These are phyloP conservation scores for Emergomyces africanus DNA, from an alignment of 2,329 filamentous ascomycete species.

Conservation along the genomic window DNA sequence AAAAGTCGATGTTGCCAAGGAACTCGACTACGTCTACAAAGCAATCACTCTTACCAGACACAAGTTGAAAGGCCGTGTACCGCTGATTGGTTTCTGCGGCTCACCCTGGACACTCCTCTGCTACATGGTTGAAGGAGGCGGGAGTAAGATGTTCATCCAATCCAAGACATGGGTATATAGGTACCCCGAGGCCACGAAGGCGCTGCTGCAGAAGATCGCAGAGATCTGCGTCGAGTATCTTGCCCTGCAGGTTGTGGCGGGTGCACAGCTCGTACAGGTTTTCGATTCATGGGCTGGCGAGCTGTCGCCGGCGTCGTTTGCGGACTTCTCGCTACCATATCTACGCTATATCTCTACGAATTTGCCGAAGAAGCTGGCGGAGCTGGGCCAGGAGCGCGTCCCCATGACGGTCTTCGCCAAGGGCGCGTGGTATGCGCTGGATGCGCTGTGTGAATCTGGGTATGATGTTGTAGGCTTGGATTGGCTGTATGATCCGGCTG, in stretches of 20 bases:
- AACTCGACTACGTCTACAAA: conserved; percentile 89
- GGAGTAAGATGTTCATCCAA: conserved; percentile 87
- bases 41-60: conserved; percentile 83
- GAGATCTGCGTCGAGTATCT: conserved; percentile 93
- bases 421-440: conserved; percentile 89
- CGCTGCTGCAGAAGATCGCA: conserved; percentile 76
- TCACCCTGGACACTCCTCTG: conserved; percentile 94
- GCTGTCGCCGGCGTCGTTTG: conserved; percentile 71
- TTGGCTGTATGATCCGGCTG: conserved; percentile 81
- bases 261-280: conserved; percentile 90
- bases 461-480: conserved; percentile 93
- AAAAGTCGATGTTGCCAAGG: conserved; percentile 69
- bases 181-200: conserved; percentile 68
- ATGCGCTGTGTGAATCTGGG: conserved; percentile 72
- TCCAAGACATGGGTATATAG: conserved; percentile 96
- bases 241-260: conserved; percentile 80
- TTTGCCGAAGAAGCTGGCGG: conserved; percentile 59
- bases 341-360: conserved; percentile 70
- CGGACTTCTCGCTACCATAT: conserved; percentile 74
- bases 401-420: conserved; percentile 99
- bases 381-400: conserved; percentile 64
- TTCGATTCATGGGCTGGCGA: conserved; percentile 99
- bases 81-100: conserved; percentile 90
- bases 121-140: conserved; percentile 98
- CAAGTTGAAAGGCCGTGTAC: conserved; percentile 78